A percentile compares a stretch with the other conserved stretches of the same genome.
These are phyloP conservation scores for Arabidopsis suecica DNA, from an alignment of 345 rosid species.

Conservation along the genomic window DNA sequence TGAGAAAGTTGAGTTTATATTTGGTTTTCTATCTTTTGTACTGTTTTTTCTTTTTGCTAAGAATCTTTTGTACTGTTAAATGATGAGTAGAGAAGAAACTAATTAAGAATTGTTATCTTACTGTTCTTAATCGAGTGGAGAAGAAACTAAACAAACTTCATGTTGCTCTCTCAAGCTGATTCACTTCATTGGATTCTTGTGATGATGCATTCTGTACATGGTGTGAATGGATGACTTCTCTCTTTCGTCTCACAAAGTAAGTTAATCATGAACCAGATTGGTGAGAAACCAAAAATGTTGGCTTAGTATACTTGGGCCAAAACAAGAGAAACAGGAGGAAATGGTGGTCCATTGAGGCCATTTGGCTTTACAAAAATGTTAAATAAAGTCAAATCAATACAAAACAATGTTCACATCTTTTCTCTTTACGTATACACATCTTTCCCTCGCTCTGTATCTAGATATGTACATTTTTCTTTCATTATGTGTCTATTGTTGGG, in stretches of 20 bases:
- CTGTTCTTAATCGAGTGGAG: background rate
- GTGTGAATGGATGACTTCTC: conserved; percentile 37
- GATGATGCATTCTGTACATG: conserved; percentile 1
- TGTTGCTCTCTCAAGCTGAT: conserved; percentile 21
- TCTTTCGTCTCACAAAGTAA: conserved; percentile 6
- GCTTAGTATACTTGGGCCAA: conserved; percentile 19
- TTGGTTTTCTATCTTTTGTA: conserved; percentile 9
- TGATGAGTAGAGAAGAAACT: background rate
- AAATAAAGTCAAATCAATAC: conserved; percentile 24
- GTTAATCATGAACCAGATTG: conserved; percentile 14
- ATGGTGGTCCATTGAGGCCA: conserved; percentile 18
- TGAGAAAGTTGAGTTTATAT: conserved; percentile 14
- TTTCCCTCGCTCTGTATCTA: background rate
- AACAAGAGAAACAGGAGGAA: conserved; percentile 13
- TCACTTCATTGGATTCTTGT: conserved; percentile 8
- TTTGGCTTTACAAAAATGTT: conserved; percentile 4
- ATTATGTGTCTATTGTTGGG: conserved; percentile 1
- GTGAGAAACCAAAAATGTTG: conserved; percentile 33
- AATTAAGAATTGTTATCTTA: background rate
- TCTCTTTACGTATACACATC: background rate
- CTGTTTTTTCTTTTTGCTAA: background rate
- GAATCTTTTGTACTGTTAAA: conserved; percentile 1
- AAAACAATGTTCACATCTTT: conserved; percentile 22
- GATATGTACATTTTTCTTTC: background rate
- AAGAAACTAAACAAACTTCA: conserved; percentile 11